Conservation (phyloP, 2,329 filamentous ascomycete species). For the Trichoderma koningii region DNA sequence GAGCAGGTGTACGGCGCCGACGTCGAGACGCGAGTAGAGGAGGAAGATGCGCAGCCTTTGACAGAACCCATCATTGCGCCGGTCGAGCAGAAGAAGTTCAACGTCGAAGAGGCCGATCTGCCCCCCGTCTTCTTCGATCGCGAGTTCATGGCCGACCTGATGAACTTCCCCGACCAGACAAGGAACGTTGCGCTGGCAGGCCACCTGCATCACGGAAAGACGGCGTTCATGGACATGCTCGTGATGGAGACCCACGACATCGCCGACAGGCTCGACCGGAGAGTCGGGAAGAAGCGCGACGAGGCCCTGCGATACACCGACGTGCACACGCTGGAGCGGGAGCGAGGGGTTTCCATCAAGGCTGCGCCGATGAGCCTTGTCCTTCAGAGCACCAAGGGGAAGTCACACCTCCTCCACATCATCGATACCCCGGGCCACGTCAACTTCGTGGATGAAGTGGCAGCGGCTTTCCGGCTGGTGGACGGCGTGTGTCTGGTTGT, state of each 20-base stretch:
- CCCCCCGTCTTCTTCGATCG: conserved; percentile 86
- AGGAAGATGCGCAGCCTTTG: conserved; percentile 93
- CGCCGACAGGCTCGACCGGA: conserved; percentile 73
- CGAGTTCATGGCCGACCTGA: conserved; percentile 90
- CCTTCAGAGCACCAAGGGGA: conserved; percentile 82
- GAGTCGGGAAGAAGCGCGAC: conserved; percentile 77
- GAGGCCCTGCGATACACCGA: conserved; percentile 96
- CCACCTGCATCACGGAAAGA: conserved; percentile 96
- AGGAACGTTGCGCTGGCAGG: conserved; percentile 90
- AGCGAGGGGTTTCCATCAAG: conserved; percentile 90
- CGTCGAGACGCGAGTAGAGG: conserved; percentile 93
- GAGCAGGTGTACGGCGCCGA: conserved; percentile 92
- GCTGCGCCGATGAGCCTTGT: conserved; percentile 92
- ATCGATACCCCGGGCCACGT: conserved; percentile 96
- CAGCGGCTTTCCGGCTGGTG: conserved; percentile 79
- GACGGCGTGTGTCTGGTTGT: conserved; percentile 93
- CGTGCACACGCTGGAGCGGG: conserved; percentile 82
- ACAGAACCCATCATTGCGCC: conserved; percentile 92
- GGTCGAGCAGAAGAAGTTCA: conserved; percentile 93
- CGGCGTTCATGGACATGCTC: conserved; percentile 96
- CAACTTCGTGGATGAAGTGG: conserved; percentile 97
- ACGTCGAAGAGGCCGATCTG: conserved; percentile 86
- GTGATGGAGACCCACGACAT: conserved; percentile 95
- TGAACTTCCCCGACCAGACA: conserved; percentile 94
- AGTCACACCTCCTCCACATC: conserved; percentile 93